phyloP scores from a whole-genome alignment of 2,329 filamentous ascomycete genomes.

The Cladophialophora bantiana region DNA sequence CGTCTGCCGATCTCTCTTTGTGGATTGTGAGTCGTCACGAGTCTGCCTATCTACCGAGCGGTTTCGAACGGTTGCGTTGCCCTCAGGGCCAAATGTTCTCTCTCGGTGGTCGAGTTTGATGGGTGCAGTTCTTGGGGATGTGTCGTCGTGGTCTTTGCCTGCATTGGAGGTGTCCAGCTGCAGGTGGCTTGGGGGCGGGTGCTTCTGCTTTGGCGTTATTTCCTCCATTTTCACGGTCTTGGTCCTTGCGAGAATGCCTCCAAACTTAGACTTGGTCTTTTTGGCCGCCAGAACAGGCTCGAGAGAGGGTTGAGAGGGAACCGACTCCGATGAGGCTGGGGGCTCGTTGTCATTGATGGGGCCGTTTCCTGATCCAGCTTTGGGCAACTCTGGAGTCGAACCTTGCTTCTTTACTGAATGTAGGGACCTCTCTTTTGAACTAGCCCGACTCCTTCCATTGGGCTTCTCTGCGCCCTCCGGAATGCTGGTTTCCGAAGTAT shows the following conservation, averaged over 20 bases:
- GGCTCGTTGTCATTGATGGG: constrained; percentile 19
- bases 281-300: constrained; percentile 41
- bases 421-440: constrained; percentile 52
- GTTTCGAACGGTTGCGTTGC: constrained; percentile 69
- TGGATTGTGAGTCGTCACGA: constrained; percentile 40
- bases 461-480: constrained; percentile 43
- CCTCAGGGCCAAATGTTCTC: constrained; percentile 71
- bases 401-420: constrained; percentile 48
- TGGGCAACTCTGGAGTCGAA: constrained; percentile 52
- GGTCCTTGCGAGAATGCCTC: constrained; percentile 53
- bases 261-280: constrained; percentile 55
- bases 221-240: constrained; percentile 55
- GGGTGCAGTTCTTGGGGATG: constrained; percentile 65
- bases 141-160: constrained; percentile 41
- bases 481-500: constrained; percentile 50
- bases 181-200: constrained; percentile 28
- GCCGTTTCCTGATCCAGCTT: constrained; percentile 41
- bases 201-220: constrained; percentile 28
- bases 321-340: constrained; percentile 15
- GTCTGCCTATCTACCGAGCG: constrained; percentile 72
- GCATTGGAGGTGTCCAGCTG: constrained; percentile 40
- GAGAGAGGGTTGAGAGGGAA: constrained; percentile 1
- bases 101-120: constrained; percentile 63
- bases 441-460: constrained; percentile 48
- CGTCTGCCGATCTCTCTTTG: constrained; percentile 31